Base-by-base conservation (phyloP, 1,284 basidiomycete species). In the Heterobasidion irregulare region DNA sequence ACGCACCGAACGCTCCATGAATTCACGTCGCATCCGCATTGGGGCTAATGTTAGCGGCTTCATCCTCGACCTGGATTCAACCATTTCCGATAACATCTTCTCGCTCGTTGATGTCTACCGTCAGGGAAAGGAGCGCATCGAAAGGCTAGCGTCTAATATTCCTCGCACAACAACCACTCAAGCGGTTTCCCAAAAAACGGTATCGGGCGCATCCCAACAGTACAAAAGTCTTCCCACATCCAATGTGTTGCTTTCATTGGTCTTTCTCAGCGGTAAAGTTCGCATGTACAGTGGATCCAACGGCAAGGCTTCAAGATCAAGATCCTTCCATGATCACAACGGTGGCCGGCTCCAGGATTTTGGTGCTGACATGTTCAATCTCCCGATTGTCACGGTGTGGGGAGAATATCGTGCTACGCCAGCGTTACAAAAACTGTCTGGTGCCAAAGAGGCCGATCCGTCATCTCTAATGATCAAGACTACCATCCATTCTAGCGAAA, bases 361-460 rank as follows among this genome's bases (percentile, higher is more conserved):
- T 12, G 82, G 75, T 36, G 77, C 75, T 10, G 88, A 90, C 57
- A 70, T 82, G 6, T 85, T 91, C 68, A 80, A 78, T 57, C 76
- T 96, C 8, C 94, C 94, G 0, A 80, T 83, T 10, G 77, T 96
- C 6, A 88, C 92, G 10, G 82, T 92, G 3, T 95, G 89, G 89
- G 76, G 82, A 26, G 91, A 94, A 66, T 93, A 89, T 67, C 80
- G 80, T 32, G 79, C 84, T 10, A 76, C 75, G 1, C 72, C 79
- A 7, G 68, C 74, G 1, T 65, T 70, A 7, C 73, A 72, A 47
- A 76, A 74, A 61, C 54, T 69, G 4, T 56, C 58, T 2, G 62
- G 61, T 36, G 61, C 63, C 6, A 59, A 62, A 18, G 67, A 71
- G 35, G 59, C 61, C 1, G 76, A 78, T 54, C 75, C 81, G 0